Evolutionary conservation across 495 filamentous ascomycete genomes (phyloP), one percentile per base, ranked within the genome.

Genomic region (Chlorociboria aeruginascens): DNA sequence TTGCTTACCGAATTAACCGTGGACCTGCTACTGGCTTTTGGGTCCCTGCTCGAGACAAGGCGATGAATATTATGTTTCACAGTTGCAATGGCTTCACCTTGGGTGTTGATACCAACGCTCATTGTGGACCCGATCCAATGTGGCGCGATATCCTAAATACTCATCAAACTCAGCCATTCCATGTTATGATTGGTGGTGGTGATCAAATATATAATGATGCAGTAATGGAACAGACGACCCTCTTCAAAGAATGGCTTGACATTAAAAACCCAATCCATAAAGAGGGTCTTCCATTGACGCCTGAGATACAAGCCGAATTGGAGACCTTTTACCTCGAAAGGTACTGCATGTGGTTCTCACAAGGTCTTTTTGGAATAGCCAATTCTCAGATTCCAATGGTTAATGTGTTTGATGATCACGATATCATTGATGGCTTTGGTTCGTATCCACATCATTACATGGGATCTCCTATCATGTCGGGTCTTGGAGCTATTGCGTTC

Each of bases 1-100:
- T 98, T 55, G 93, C 89, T 0, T 98, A 98, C 60, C 81, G 92
- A 41, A 94, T 98, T 66, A 98, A 98, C 61, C 74, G 79, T 50
- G 92, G 89, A 4, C 89, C 90, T 7, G 81, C 88, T 11, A 76
- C 89, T 25, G 84, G 81, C 8, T 98, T 98, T 64, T 98, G 92
- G 92, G 87, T 98, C 0, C 92, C 92, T 8, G 85, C 83, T 43
- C 73, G 70, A 43, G 84, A 80, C 17, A 76, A 95, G 65, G 75
- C 83, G 7, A 97, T 98, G 93, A 95, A 97, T 66, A 86, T 94
- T 56, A 94, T 96, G 88, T 97, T 94, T 66, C 77, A 97, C 70
- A 90, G 81, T 61, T 94, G 93, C 71, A 98, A 98, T 63, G 92
- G 93, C 35, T 97, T 98, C 67, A 87, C 84, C 53, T 60, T 84